Conservation (phyloP, 2,329 filamentous ascomycete genomes). For the Beauveria asiatica region DNA sequence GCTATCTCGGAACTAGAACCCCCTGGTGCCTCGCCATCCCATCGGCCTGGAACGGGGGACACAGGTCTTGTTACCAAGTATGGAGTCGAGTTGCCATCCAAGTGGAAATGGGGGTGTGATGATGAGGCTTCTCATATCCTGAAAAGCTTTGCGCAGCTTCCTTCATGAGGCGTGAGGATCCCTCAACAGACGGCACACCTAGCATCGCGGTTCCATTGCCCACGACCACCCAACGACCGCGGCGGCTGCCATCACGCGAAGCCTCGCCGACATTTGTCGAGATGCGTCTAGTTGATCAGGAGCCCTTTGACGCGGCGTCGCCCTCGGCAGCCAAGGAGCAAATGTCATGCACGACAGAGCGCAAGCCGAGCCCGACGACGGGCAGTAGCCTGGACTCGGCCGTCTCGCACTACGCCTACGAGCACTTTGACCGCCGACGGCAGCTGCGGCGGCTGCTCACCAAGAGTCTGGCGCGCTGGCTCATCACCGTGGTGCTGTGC, state of each 20-base stretch:
- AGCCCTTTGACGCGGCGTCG: too few relatives aligned
- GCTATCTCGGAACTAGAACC: neutral
- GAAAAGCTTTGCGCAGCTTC: neutral
- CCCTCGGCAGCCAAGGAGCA: too few relatives aligned
- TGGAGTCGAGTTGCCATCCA: too few relatives aligned
- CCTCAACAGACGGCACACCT: neutral
- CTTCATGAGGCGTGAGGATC: neutral
- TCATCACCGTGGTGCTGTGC: conserved; percentile 22
- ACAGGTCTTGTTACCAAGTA: neutral
- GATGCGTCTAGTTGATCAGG: too few relatives aligned
- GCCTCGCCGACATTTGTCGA: neutral
- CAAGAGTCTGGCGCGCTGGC: conserved; percentile 18
- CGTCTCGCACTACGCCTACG: conserved; percentile 16
- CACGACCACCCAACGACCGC: neutral
- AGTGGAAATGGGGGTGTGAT: neutral
- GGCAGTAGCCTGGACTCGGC: neutral
- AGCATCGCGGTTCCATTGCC: neutral
- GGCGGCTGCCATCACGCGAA: neutral
- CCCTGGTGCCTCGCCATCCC: neutral
- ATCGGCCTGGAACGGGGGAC: neutral
- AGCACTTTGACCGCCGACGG: conserved; percentile 14
- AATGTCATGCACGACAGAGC: neutral
- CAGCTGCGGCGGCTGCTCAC: conserved; percentile 16
- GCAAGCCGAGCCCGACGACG: neutral
- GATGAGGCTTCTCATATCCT: too few relatives aligned